phyloP scores from a whole-genome alignment of 2,329 filamentous ascomycete species.

The Talaromyces sp. region DNA sequence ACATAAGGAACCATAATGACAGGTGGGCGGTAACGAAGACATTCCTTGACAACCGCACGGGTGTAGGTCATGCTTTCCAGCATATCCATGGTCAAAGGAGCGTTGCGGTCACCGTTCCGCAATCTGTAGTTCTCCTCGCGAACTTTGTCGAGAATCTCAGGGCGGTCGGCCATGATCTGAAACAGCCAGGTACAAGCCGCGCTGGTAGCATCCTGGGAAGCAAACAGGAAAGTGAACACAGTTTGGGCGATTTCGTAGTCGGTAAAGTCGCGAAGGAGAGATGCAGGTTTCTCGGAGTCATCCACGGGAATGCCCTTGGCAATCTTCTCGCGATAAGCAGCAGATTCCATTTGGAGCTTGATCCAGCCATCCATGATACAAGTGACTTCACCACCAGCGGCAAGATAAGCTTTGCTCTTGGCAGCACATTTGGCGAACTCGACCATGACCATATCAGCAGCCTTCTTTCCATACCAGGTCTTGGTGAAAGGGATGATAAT shows the following conservation, averaged over 20 bases:
- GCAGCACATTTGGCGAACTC: constrained; percentile 90
- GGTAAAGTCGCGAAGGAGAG: constrained; percentile 78
- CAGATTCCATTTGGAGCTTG: constrained; percentile 79
- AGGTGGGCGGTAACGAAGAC: constrained; percentile 88
- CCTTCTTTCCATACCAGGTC: constrained; percentile 96
- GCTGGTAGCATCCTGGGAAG: constrained; percentile 94
- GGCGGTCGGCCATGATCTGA: constrained; percentile 88
- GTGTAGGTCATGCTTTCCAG: constrained; percentile 88
- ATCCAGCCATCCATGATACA: constrained; percentile 98
- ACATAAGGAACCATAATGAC: constrained; percentile 96
- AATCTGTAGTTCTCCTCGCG: constrained; percentile 82
- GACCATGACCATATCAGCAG: constrained; percentile 82
- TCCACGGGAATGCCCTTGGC: constrained; percentile 68
- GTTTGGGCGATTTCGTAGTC: constrained; percentile 92
- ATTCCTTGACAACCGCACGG: constrained; percentile 84
- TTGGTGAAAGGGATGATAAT: constrained; percentile 93
- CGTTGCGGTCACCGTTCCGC: constrained; percentile 70
- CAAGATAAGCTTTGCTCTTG: constrained; percentile 90
- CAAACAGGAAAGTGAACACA: constrained; percentile 93
- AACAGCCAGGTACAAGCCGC: constrained; percentile 93
- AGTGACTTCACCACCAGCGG: constrained; percentile 75
- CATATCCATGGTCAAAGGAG: constrained; percentile 73
- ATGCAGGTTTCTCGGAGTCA: constrained; percentile 72
- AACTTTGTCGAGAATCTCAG: constrained; percentile 85
- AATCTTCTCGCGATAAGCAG: constrained; percentile 74